Percentiles rank a stretch among this genome's conserved stretches.
These are phyloP conservation scores for Zymoseptoria ardabiliae DNA, from an alignment of 2,329 filamentous ascomycete species.

Conservation along the genomic window DNA sequence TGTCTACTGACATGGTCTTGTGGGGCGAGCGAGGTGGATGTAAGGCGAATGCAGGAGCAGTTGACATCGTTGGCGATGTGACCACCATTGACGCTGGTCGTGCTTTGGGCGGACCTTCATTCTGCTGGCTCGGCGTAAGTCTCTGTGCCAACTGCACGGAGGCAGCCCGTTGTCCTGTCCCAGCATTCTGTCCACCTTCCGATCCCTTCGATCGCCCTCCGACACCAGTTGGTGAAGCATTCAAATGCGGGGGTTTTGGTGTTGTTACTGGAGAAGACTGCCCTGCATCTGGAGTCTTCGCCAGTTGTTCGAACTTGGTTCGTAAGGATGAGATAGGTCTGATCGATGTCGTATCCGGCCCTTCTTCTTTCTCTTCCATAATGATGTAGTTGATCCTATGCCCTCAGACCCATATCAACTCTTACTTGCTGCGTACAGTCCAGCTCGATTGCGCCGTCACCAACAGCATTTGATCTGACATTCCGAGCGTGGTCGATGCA, in stretches of 20 bases:
- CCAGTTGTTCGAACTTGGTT: constrained; percentile 74
- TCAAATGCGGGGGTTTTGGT: background rate
- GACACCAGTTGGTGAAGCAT: background rate
- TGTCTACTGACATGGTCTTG: constrained; percentile 14
- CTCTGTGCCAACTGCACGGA: background rate
- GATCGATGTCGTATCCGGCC: constrained; percentile 69
- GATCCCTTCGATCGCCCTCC: background rate
- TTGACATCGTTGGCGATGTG: constrained; percentile 39
- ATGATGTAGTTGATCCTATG: constrained; percentile 1
- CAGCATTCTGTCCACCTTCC: background rate
- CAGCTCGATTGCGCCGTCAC: background rate
- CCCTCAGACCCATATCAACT: background rate
- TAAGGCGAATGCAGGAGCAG: constrained; percentile 59
- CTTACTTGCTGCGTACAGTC: background rate
- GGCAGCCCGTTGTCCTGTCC: background rate
- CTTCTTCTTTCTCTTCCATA: constrained; percentile 41
- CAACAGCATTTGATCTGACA: background rate
- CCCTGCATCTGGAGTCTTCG: constrained; percentile 19
- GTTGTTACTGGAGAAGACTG: constrained; percentile 12
- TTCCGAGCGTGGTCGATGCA: background rate
- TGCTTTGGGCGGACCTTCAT: constrained; percentile 31
- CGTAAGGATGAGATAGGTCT: constrained; percentile 75
- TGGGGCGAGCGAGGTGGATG: constrained; percentile 63
- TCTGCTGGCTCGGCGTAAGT: constrained; percentile 17
- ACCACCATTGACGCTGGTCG: constrained; percentile 45